Evolutionary conservation across 306 rosid genomes (phyloP), one percentile per base, ranked within the genome.

Genomic region (Benincasa hispida): DNA sequence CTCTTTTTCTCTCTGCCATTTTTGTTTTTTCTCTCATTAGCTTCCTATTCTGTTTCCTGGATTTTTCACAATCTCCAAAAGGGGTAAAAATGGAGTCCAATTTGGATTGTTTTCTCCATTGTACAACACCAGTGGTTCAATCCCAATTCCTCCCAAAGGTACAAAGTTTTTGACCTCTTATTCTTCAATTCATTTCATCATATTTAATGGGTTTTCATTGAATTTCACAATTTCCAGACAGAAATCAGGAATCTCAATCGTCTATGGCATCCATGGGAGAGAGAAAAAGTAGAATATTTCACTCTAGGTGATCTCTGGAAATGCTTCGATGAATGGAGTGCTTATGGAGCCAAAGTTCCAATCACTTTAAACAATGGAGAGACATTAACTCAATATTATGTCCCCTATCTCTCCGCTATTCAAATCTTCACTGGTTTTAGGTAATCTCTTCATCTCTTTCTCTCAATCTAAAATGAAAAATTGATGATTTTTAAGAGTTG

Each of bases 341-440:
- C 96, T 0, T 95, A 95, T 66, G 99, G 99, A 8, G 92, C 97
- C 18, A 97, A 96, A 78, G 99, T 95, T 58, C 93, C 93, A 0
- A 85, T 95, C 59, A 50, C 82, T 72, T 76, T 92, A 75, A 77
- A 76, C 89, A 78, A 83, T 78, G 92, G 88, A n/a, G 97, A 95
- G 10, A 88, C 89, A 11, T 92, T 95, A 61, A 91, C 89, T 35
- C 99, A 95, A 81, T 95, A 90, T 82, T 95, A 92, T 75, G 99
- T 92, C 4, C 99, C 99, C 70, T 95, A 95, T 79, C 99, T 95
- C 83, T 95, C 99, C 32, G 99, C 91, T 27, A 89, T 95, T 76
- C 98, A 95, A 83, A 89, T 92, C 51, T 92, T 84, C 89, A 92
- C 97, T 19, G 86, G 60, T 84, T 80, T 87, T 84, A 87, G 99